Evolutionary conservation across 2,329 filamentous ascomycete genomes (phyloP).

Genomic region (Fusarium hainanense): DNA sequence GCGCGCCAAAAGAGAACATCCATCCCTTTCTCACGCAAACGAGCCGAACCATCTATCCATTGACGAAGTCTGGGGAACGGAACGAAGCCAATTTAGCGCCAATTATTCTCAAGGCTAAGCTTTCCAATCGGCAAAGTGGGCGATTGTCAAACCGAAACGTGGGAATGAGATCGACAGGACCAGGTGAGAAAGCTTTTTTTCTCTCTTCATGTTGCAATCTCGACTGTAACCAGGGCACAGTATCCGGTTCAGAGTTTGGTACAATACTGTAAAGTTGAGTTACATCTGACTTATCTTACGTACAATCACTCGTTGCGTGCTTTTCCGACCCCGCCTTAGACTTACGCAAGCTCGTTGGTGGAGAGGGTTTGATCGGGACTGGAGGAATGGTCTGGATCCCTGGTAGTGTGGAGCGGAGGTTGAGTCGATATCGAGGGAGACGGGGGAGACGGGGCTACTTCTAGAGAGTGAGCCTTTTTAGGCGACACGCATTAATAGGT

Average conservation of each 20-base stretch:
- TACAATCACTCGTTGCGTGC: slow-evolving; percentile 2
- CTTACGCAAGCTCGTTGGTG: slow-evolving; percentile 42
- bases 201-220: slow-evolving; percentile 1
- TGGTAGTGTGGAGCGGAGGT: slow-evolving; percentile 25
- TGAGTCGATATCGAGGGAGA: slow-evolving; percentile 3
- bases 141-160: slow-evolving; percentile 21
- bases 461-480: slow-evolving; percentile 27
- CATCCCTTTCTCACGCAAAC: neutral
- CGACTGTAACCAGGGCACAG: slow-evolving; percentile 10
- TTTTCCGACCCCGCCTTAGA: slow-evolving; percentile 3
- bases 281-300: slow-evolving; percentile 1
- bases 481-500: slow-evolving; percentile 16
- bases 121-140: slow-evolving; percentile 24
- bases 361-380: slow-evolving; percentile 20
- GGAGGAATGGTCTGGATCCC: slow-evolving; percentile 42
- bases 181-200: slow-evolving; percentile 7
- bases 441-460: slow-evolving; percentile 10
- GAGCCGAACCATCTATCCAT: slow-evolving; percentile 2
- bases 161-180: slow-evolving; percentile 31
- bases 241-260: slow-evolving; percentile 14
- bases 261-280: neutral
- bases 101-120: slow-evolving; percentile 22
- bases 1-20: slow-evolving; percentile 11
- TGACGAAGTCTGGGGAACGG: slow-evolving; percentile 31
- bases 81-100: slow-evolving; percentile 18